phyloP scores from a whole-genome alignment of 2,329 filamentous ascomycete genomes.

The Colletotrichum lentis region DNA sequence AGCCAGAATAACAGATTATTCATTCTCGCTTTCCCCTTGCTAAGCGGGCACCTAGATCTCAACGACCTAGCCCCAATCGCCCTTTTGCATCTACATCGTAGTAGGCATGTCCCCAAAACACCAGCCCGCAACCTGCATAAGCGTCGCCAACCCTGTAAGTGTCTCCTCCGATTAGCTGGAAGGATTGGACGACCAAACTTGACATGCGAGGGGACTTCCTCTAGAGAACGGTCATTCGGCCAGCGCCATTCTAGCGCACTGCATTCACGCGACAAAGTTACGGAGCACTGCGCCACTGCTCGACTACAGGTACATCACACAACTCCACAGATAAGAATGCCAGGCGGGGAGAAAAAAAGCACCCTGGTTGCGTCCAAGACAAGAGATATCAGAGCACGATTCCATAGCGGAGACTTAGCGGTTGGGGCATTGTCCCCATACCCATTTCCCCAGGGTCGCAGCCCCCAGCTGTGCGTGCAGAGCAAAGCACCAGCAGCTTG shows the following conservation, averaged over 20 bases:
- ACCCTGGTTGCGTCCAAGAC: not conserved
- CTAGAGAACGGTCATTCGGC: conserved; percentile 11
- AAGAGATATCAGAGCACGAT: conserved; percentile 13
- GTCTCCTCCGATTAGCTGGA: conserved; percentile 29
- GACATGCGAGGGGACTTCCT: conserved; percentile 19
- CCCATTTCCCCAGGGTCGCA: not conserved
- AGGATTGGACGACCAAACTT: conserved; percentile 20
- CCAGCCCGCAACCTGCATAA: conserved; percentile 36
- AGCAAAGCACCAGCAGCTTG: conserved; percentile 23
- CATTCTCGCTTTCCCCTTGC: conserved; percentile 10
- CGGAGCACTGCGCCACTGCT: conserved; percentile 26
- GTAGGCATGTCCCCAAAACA: conserved; percentile 29
- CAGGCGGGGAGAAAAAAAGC: not conserved
- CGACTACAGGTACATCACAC: conserved; percentile 4
- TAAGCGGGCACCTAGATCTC: conserved; percentile 32
- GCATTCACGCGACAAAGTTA: conserved; percentile 21
- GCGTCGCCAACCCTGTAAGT: conserved; percentile 35
- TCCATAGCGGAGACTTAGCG: not conserved
- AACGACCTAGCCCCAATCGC: conserved; percentile 34
- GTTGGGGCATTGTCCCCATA: conserved; percentile 2
- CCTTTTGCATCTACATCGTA: conserved; percentile 32
- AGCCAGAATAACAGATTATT: conserved; percentile 17
- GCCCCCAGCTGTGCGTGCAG: conserved; percentile 23
- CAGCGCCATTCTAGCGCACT: not conserved
- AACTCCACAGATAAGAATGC: conserved; percentile 26